phyloP scores from a whole-genome alignment of 148 eudicot species.

The Heliosperma pusillum region DNA sequence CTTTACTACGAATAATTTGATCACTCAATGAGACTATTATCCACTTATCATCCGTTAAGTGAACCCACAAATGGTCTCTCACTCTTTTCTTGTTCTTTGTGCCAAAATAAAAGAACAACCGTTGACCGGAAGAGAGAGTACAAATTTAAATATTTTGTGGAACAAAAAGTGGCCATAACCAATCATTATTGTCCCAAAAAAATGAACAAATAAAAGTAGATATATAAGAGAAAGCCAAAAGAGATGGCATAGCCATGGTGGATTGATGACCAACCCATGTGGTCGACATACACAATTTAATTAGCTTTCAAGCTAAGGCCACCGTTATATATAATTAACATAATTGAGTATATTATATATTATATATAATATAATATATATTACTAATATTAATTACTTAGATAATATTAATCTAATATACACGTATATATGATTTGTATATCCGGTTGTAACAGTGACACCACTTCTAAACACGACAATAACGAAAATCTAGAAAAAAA shows the following conservation, averaged over 20 bases:
- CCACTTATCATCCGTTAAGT: too few species aligned
- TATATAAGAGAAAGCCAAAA: constrained; percentile 11
- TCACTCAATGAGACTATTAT: too few species aligned
- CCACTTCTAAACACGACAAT: constrained; percentile 15
- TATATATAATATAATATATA: too few species aligned
- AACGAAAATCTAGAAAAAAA: not conserved
- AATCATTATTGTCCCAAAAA: constrained; percentile 25
- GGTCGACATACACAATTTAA: constrained; percentile 8
- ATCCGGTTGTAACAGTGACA: constrained; percentile 14
- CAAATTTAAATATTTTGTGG: not conserved
- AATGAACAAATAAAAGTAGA: constrained; percentile 15
- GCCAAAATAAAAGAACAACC: too few species aligned
- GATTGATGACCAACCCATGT: constrained; percentile 24
- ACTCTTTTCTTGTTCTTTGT: too few species aligned
- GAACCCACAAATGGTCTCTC: too few species aligned
- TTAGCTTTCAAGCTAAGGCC: constrained; percentile 11
- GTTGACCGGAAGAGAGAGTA: too few species aligned
- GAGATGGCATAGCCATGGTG: constrained; percentile 11
- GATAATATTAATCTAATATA: not conserved
- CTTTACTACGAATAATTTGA: too few species aligned
- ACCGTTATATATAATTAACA: not conserved
- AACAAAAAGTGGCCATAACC: constrained; percentile 18
- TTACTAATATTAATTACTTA: too few species aligned
- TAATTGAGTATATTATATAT: too few species aligned
- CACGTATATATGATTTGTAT: not conserved